Conservation (phyloP, 2,329 filamentous ascomycete species). For the Myriosclerotinia duriaeana region DNA sequence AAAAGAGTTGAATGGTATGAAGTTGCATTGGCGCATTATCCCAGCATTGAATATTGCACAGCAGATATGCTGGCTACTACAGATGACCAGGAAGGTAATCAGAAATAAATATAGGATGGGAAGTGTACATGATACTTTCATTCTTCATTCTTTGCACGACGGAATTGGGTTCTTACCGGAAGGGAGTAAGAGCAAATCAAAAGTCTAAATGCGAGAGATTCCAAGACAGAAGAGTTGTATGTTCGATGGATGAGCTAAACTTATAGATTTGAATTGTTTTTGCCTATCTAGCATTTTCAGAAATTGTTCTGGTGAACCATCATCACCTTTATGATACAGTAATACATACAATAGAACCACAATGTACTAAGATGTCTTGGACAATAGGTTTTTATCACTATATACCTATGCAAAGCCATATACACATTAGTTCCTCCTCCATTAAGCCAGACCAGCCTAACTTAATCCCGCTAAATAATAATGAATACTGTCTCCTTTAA, state of each 20-base stretch:
- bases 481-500: too few relatives aligned
- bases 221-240: not conserved
- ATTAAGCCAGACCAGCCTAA: too few relatives aligned
- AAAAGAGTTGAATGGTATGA: slow-evolving; percentile 54
- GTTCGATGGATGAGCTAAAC: not conserved
- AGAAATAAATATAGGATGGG: slow-evolving; percentile 51
- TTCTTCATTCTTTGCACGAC: slow-evolving; percentile 55
- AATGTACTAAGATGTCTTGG: not conserved
- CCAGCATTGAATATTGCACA: slow-evolving; percentile 60
- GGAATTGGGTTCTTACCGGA: slow-evolving; percentile 44
- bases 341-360: not conserved
- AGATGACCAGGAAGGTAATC: slow-evolving; percentile 57
- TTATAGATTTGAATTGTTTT: not conserved
- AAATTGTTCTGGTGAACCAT: not conserved
- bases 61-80: slow-evolving; percentile 59
- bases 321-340: too few relatives aligned
- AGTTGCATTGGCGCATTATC: slow-evolving; percentile 64
- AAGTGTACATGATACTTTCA: slow-evolving; percentile 52
- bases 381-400: not conserved
- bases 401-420: not conserved
- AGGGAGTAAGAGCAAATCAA: not conserved
- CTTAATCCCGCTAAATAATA: not conserved
- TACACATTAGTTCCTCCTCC: not conserved
- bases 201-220: not conserved
- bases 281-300: too few relatives aligned